Evolutionary conservation across 192 early-diverging fungal genomes (phyloP), one percentile per base, ranked within the genome.

Genomic region (Rhizophagus sp.): DNA sequence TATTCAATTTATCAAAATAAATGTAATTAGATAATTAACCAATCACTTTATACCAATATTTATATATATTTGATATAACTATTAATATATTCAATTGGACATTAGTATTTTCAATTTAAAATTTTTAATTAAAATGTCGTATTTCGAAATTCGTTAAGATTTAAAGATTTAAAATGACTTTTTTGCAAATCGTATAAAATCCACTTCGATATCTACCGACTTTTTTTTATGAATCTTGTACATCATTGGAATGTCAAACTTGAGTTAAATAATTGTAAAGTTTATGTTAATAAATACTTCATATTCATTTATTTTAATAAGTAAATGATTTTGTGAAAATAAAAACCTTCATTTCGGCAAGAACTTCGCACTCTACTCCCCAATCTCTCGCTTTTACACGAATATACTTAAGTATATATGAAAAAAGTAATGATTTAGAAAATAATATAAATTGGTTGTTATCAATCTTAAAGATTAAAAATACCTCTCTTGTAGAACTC

Each of bases 191-290:
- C 92, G 86, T 39, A 93, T 82, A 81, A 95, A 88, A 79, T 95
- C 92, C 12, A 95, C 93, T 30, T 87, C 85, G 50, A 95, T 90
- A 68, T 93, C 92, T 9, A 93, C 88, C 2, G 88, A 87, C 76
- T 92, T 87, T 75, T 92, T 92, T 78, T 91, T 93, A 79, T 95
- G 93, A 82, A 93, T 92, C 77, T 91, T 93, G 88, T 95, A 93
- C 89, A 92, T 95, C 85, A 88, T 90, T 61, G 92, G 92, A 13
- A 95, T 82, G 79, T 95, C 93, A 80, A 93, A 95, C 87, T 91
- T 69, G 13, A 39, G 36, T 50, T 74, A 62, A 49, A 34, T n/a
- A 30, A 78, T 22, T 49, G 70, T 30, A 36, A 71, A 36, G 44
- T 36, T 3, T 64, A 24, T 33, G 11, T 65, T 66, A 15, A 30